These are phyloP conservation scores for Populus ilicifolia DNA, from an alignment of 345 rosid genomes.

Conservation along the genomic window DNA sequence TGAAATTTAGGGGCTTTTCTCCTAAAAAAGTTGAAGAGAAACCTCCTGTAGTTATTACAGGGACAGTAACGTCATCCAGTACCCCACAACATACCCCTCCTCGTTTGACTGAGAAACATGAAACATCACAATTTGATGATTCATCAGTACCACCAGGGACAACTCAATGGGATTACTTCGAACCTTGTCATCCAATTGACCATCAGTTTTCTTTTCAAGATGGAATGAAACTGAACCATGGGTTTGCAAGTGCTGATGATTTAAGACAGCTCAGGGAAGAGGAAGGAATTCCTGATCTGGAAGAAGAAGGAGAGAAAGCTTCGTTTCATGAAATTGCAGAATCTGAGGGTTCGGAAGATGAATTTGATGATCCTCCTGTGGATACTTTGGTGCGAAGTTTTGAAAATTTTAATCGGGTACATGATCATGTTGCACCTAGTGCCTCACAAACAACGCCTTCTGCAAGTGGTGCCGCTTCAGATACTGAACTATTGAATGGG, in stretches of 20 bases:
- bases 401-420: conserved; percentile 59
- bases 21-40: conserved; percentile 70
- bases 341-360: conserved; percentile 67
- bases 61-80: conserved; percentile 50
- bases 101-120: conserved; percentile 40
- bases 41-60: conserved; percentile 47
- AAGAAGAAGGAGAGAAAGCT: conserved; percentile 55
- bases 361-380: conserved; percentile 59
- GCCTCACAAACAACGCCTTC: conserved; percentile 41
- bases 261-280: conserved; percentile 46
- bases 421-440: conserved; percentile 37
- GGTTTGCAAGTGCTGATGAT: conserved; percentile 43
- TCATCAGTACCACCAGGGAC: conserved; percentile 50
- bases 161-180: conserved; percentile 88
- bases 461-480: conserved; percentile 40
- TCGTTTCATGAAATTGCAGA: conserved; percentile 55
- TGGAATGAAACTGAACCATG: conserved; percentile 35
- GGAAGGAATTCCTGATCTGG: conserved; percentile 63
- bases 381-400: conserved; percentile 71
- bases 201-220: conserved; percentile 53
- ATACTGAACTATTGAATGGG: conserved; percentile 44
- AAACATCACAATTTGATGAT: conserved; percentile 45
- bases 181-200: conserved; percentile 60
- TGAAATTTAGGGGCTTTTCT: conserved; percentile 59
- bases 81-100: conserved; percentile 41